Percentiles rank a stretch among this genome's conserved stretches.
Conservation (phyloP, 306 rosid genomes). For the Sphenostylis stenocarpa region DNA sequence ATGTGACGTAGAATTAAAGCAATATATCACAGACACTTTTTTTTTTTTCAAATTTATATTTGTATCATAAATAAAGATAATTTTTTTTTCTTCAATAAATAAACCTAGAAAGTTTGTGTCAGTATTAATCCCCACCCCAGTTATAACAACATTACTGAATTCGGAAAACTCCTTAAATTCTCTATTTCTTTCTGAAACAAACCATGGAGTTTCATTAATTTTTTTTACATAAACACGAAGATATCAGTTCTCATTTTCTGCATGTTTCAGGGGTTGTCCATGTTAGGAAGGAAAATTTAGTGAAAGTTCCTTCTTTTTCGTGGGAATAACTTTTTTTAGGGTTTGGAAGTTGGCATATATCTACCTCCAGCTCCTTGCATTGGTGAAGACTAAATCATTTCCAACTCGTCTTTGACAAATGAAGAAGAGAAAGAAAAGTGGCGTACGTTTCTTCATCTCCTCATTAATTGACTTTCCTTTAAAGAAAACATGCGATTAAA, state of each 20-base stretch:
- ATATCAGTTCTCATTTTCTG: neutral
- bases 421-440: slow-evolving; percentile 43
- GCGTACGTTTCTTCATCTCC: slow-evolving; percentile 39
- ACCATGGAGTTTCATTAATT: neutral
- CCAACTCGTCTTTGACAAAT: slow-evolving; percentile 22
- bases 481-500: slow-evolving; percentile 35
- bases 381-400: slow-evolving; percentile 3
- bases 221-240: neutral
- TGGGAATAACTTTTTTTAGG: slow-evolving; percentile 13
- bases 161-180: no score
- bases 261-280: slow-evolving; percentile 1
- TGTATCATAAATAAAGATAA: neutral
- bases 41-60: neutral
- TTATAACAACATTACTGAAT: neutral
- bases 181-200: no score
- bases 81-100: neutral
- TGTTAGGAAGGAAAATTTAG: neutral
- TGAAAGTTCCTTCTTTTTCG: neutral
- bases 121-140: neutral
- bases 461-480: slow-evolving; percentile 29
- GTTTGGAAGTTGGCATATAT: slow-evolving; percentile 25
- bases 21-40: neutral
- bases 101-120: neutral
- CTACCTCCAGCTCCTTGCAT: neutral
- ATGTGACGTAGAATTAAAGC: neutral